Conservation (phyloP, 2,329 filamentous ascomycete genomes). For the Colletotrichum noveboracense region DNA sequence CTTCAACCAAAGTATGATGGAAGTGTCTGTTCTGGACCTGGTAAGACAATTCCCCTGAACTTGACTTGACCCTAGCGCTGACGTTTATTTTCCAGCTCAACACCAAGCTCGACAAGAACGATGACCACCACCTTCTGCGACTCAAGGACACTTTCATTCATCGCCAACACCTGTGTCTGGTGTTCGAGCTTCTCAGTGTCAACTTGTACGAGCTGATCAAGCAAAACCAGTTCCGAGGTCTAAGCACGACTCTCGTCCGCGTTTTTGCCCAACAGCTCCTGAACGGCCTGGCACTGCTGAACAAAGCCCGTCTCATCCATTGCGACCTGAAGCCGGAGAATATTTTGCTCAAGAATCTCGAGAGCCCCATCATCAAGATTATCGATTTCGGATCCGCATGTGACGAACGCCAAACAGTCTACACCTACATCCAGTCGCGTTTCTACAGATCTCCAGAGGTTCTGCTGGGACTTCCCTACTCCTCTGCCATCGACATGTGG, state of each 20-base stretch:
- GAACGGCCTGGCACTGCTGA: conserved; percentile 88
- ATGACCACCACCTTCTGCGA: conserved; percentile 93
- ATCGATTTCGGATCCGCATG: conserved; percentile 99
- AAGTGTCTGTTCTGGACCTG: conserved; percentile 95
- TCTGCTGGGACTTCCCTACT: conserved; percentile 92
- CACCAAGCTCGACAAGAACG: conserved; percentile 98
- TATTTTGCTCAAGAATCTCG: conserved; percentile 95
- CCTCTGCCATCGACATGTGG: conserved; percentile 99
- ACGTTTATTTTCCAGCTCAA: conserved; percentile 70
- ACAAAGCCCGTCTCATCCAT: conserved; percentile 96
- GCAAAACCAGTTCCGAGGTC: conserved; percentile 96
- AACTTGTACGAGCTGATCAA: conserved; percentile 99
- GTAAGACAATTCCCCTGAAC: conserved; percentile 51
- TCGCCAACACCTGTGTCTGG: conserved; percentile 92
- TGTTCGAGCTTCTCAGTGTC: conserved; percentile 95
- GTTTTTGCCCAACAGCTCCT: conserved; percentile 97
- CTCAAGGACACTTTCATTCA: conserved; percentile 99
- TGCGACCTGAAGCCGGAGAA: conserved; percentile 99
- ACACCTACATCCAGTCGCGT: conserved; percentile 97
- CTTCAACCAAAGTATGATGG: conserved; percentile 99
- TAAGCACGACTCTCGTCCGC: conserved; percentile 95
- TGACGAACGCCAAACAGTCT: conserved; percentile 97
- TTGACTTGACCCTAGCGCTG: neutral
- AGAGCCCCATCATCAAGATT: conserved; percentile 99
- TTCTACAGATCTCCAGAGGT: conserved; percentile 99